Percentiles rank a stretch among this genome's conserved stretches.
Conservation (phyloP, 2,329 filamentous ascomycete species). For the Apiospora rasikravindrae region DNA sequence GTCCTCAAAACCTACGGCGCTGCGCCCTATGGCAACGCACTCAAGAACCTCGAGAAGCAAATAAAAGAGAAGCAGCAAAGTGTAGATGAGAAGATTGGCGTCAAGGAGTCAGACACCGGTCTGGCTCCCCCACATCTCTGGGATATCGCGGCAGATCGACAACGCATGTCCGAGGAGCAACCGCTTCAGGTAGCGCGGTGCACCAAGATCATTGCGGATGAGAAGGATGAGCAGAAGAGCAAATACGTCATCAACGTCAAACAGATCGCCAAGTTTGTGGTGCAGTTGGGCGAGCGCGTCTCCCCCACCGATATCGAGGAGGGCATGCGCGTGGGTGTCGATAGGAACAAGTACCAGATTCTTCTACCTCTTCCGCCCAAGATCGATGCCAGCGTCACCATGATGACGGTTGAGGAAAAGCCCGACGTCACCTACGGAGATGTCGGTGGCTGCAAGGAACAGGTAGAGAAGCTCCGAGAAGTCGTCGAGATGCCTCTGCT, state of each 20-base stretch:
- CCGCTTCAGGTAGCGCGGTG: slow-evolving; percentile 96
- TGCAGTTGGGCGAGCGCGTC: slow-evolving; percentile 95
- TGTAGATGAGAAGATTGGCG: slow-evolving; percentile 97
- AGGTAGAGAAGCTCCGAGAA: slow-evolving; percentile 98
- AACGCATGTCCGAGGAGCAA: slow-evolving; percentile 98
- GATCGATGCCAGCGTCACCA: slow-evolving; percentile 98
- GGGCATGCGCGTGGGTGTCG: slow-evolving; percentile 97
- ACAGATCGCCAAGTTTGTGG: slow-evolving; percentile 99
- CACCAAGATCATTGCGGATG: slow-evolving; percentile 98
- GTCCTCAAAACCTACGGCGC: slow-evolving; percentile 99
- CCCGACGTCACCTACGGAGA: slow-evolving; percentile 99
- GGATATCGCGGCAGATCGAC: slow-evolving; percentile 96
- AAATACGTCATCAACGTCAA: slow-evolving; percentile 99
- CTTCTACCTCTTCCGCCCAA: slow-evolving; percentile 94
- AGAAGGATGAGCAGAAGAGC: slow-evolving; percentile 95
- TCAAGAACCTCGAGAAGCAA: slow-evolving; percentile 98
- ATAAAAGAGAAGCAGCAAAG: slow-evolving; percentile 99
- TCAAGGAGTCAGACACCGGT: slow-evolving; percentile 97
- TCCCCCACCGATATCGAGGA: slow-evolving; percentile 99
- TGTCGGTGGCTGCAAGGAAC: slow-evolving; percentile 98
- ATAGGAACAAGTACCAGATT: slow-evolving; percentile 99
- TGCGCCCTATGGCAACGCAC: slow-evolving; percentile 87
- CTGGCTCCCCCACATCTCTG: slow-evolving; percentile 97
- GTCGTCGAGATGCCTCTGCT: slow-evolving; percentile 98
- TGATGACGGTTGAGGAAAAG: slow-evolving; percentile 99